Conservation (phyloP, 2,329 filamentous ascomycete genomes). For the Diaporthe humulicola region DNA sequence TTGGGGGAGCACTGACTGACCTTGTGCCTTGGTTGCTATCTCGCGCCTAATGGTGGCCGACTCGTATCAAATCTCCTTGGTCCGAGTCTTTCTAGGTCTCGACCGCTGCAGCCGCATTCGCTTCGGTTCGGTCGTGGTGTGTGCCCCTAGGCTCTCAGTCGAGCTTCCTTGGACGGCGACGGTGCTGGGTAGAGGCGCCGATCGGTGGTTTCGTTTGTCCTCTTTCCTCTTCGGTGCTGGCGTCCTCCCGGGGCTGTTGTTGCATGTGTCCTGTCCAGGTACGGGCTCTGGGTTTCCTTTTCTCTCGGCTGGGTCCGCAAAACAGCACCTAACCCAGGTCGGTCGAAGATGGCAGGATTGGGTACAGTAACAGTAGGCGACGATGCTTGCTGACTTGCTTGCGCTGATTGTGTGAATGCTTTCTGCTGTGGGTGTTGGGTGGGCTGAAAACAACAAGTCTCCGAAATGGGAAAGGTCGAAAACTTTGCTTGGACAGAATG, state of each 20-base stretch:
- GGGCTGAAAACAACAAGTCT: not conserved
- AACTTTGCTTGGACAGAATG: not conserved
- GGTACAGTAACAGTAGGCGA: too few relatives aligned
- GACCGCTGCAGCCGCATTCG: slow-evolving; percentile 30
- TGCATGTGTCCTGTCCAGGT: not conserved
- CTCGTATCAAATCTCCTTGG: slow-evolving; percentile 20
- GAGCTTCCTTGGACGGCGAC: slow-evolving; percentile 2
- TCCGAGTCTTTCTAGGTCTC: slow-evolving; percentile 13
- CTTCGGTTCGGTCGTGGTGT: slow-evolving; percentile 22
- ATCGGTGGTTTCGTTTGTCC: slow-evolving; percentile 28
- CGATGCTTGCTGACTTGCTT: slow-evolving; percentile 15
- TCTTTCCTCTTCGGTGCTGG: slow-evolving; percentile 39
- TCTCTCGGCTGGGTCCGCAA: slow-evolving; percentile 16
- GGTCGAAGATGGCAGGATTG: slow-evolving; percentile 1
- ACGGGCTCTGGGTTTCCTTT: not conserved
- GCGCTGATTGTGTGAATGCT: slow-evolving; percentile 13
- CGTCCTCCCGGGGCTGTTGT: slow-evolving; percentile 15
- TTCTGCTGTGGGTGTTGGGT: not conserved
- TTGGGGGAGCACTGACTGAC: slow-evolving; percentile 17
- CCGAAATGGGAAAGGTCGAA: slow-evolving; percentile 20
- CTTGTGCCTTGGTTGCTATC: slow-evolving; percentile 12
- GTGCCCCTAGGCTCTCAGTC: not conserved
- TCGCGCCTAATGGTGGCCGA: slow-evolving; percentile 17
- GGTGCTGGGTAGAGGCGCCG: slow-evolving; percentile 27
- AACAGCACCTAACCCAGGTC: slow-evolving; percentile 13